Evolutionary conservation across 2,329 filamentous ascomycete species (phyloP), one percentile per base, ranked within the genome.

Genomic region (Fusarium concolor): DNA sequence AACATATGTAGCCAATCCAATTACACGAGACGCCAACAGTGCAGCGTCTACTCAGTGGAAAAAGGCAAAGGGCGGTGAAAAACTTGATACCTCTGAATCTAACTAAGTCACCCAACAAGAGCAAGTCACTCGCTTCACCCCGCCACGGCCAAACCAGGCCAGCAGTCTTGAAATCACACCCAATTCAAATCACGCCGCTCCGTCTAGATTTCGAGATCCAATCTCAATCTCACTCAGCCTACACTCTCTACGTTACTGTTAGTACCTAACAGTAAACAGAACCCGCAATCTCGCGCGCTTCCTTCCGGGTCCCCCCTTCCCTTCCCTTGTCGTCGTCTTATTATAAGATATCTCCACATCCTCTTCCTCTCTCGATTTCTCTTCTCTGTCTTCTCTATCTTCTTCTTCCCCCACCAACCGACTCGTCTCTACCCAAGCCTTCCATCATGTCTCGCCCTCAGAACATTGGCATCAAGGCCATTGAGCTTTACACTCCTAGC

Each of bases 401-500:
- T 64, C 54, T 35, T 59, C 60, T 15, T 28, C 49, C 38, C 50
- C 52, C 57, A 54, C 61, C 53, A 58, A 53, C 42, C 54, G 60
- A 54, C 41, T 52, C 47, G 29, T 54, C 58, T 57, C 42, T 41
- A 43, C 51, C 29, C 42, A 67, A 56, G 44, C 54, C 51, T 55
- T 69, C 70, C 75, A 83, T 65, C 61, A 94, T 94, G 91, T 87
- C 91, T 78, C 90, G 91, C 82, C 91, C 92, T 71, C 89, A 94
- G 81, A 95, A 95, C 83, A 90, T 96, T 81, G 92, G 92, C 87
- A 94, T 96, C 79, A 95, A 96, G 85, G 92, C 92, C 90, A 92
- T 96, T 81, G 92, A 96, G 80, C 88, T 96, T 78, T 96, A 96
- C 82, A 92, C 93, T 78, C 92, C 92, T 71, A 92, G 86, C 80